These are phyloP conservation scores for Verticillium isaacii DNA, from an alignment of 2,329 filamentous ascomycete genomes.

Conservation along the genomic window DNA sequence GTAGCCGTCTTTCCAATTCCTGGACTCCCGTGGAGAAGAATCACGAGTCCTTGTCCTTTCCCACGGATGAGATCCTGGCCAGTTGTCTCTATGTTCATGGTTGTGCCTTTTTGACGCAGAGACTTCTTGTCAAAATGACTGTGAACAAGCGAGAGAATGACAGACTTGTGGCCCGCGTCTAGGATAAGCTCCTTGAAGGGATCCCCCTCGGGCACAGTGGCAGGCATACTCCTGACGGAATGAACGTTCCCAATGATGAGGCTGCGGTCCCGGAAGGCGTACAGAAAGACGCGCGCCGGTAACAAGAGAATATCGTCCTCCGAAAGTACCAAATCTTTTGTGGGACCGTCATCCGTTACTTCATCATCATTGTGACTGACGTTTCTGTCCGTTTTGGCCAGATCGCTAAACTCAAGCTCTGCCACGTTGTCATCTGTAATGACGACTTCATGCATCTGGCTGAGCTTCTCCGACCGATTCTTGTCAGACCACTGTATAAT, in stretches of 20 bases:
- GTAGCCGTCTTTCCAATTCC: slow-evolving; percentile 7
- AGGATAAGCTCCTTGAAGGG: not conserved
- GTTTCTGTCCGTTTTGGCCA: too few relatives aligned
- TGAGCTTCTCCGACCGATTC: not conserved
- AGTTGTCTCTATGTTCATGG: not conserved
- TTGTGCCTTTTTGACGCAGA: not conserved
- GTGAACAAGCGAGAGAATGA: not conserved
- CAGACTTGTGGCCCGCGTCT: not conserved
- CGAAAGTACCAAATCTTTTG: too few relatives aligned
- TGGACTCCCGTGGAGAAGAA: slow-evolving; percentile 4
- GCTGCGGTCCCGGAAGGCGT: not conserved
- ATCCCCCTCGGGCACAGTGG: too few relatives aligned
- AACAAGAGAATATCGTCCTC: too few relatives aligned
- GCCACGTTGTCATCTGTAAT: too few relatives aligned
- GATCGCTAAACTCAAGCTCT: too few relatives aligned
- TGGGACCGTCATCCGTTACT: too few relatives aligned
- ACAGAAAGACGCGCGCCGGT: too few relatives aligned
- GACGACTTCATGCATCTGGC: too few relatives aligned
- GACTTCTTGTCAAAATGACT: not conserved
- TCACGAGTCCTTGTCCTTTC: slow-evolving; percentile 4
- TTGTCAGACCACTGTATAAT: too few relatives aligned
- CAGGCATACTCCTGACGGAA: too few relatives aligned
- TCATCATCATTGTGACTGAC: too few relatives aligned
- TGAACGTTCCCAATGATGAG: not conserved
- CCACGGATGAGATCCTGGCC: slow-evolving; percentile 4